Base-by-base conservation (phyloP, 495 filamentous ascomycete genomes). In the Corynascus novoguineensis region DNA sequence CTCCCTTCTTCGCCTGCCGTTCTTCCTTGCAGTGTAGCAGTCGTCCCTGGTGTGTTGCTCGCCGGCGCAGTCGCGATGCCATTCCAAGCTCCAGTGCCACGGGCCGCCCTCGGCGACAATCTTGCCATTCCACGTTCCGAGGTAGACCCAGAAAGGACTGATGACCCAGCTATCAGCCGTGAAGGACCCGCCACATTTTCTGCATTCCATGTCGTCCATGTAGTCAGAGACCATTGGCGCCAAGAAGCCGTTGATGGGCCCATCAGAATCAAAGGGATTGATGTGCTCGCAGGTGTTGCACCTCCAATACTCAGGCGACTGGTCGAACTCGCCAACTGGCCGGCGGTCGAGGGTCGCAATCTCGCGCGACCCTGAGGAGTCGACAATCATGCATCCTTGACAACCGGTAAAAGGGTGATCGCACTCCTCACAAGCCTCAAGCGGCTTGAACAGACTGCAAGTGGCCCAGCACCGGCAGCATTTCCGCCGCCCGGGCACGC, bases 161-260 rank as follows among this genome's bases (percentile, higher is more conserved):
- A 60, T 55, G n/a, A 64, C 61, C 61, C 61, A 64, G 22, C 49
- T 58, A 11, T 60, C 50, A 50, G 60, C 61, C n/a, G 24, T 34
- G 28, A 64, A 64, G 0, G 21, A 4, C 3, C 31, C 61, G 2
- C 27, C 31, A 34, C 61, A 64, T 9, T 27, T 47, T 27, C 37
- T 46, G 50, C 61, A 64, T 15, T 32, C 35, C 32, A 50, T 51
- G 24, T 62, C 55, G 22, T 53, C 50, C 25, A 41, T 38, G 25
- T 50, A 55, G 17, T 60, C 58, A 1, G 51, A 35, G 10, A 59
- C 40, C 34, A 54, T 53, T 6, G 57, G 52, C 19, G 58, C 49
- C 25, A 63, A 32, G n/a, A 63, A 63, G 12, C 51, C 57, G 17
- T 63, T 63, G 17, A 51, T 35, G 0, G 53, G 53, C 24, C 29